Conservation (phyloP, 768 basidiomycete genomes). For the Tylopilus vinaceipallidus region DNA sequence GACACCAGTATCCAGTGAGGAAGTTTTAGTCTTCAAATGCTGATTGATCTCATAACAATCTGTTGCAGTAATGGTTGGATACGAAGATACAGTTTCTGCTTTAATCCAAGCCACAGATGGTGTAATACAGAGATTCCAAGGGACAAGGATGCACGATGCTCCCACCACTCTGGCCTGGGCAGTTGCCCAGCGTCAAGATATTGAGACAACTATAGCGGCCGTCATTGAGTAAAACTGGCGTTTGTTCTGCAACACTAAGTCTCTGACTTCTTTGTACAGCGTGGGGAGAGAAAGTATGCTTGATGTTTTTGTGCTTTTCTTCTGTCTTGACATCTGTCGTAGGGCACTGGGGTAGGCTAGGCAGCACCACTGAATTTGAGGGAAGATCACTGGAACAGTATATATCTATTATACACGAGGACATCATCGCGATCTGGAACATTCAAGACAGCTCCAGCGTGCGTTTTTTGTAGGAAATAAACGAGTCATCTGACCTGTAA, state of each 20-base stretch:
- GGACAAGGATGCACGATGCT: background rate
- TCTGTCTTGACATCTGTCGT: background rate
- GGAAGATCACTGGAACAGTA: background rate
- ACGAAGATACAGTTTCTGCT: constrained; percentile 1
- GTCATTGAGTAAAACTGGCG: background rate
- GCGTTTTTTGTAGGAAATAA: background rate
- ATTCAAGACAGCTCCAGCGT: constrained; percentile 1
- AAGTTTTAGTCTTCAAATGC: background rate
- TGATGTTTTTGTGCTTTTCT: background rate
- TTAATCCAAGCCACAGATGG: constrained; percentile 5
- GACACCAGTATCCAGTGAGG: constrained; percentile 4
- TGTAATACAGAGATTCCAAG: constrained; percentile 1
- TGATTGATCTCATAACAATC: background rate
- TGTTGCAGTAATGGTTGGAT: background rate
- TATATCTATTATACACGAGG: constrained; percentile 2
- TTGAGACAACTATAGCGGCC: background rate
- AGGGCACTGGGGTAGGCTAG: constrained; percentile 3
- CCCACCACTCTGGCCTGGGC: constrained; percentile 6
- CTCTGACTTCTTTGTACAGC: background rate
- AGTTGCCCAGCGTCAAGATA: constrained; percentile 6
- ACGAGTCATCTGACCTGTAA: background rate
- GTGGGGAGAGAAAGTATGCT: constrained; percentile 1
- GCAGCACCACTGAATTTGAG: background rate
- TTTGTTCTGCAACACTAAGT: background rate
- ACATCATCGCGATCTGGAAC: constrained; percentile 10